Base-by-base conservation (phyloP, 805 yeast genomes). In the Clavispora phyllophila region DNA sequence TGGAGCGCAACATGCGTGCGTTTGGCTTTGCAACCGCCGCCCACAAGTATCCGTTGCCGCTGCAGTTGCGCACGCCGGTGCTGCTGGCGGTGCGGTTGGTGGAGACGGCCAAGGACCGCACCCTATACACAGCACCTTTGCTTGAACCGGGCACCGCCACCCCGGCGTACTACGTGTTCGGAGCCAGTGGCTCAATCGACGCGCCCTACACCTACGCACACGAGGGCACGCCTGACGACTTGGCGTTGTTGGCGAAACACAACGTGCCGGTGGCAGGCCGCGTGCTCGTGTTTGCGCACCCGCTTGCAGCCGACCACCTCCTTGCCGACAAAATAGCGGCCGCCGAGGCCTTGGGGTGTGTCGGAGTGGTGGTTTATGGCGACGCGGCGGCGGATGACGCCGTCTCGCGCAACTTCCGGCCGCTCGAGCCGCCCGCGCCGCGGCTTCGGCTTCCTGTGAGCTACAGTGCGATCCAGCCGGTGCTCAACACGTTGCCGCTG, bases 151-250 rank as follows among this genome's bases (percentile, higher is more conserved):
- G 45, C 22, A 51, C 46, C 29, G 31, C 45, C 9, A 65, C 71
- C 0, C 71, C 71, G 3, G 63, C 69, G 1, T 66, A 47, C 42
- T 50, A 54, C 40, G 48, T 53, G 3, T 58, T 51, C 48, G 67
- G 71, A 1, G 31, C 27, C 5, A 55, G 48, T 36, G 72, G 66
- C 1, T 41, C 56, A 1, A 50, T 61, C 1, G 46, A 42, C 4
- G 62, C 54, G 0, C 51, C 48, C 10, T 66, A 53, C 46, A 42
- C 68, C 2, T 65, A 40, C 51, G 69, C 53, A 8, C 62, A 65
- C 41, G 48, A 53, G n/a, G 74, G 71, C 4, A 39, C 51, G 2
- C 45, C 47, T 1, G 54, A 51, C 1, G 75, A 70, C 41, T 65
- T 57, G 37, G 46, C 43, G 5, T 32, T 50, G 3, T 44, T 68